Conservation (phyloP, 2,329 filamentous ascomycete genomes). For the Neofusicoccum laricinum region DNA sequence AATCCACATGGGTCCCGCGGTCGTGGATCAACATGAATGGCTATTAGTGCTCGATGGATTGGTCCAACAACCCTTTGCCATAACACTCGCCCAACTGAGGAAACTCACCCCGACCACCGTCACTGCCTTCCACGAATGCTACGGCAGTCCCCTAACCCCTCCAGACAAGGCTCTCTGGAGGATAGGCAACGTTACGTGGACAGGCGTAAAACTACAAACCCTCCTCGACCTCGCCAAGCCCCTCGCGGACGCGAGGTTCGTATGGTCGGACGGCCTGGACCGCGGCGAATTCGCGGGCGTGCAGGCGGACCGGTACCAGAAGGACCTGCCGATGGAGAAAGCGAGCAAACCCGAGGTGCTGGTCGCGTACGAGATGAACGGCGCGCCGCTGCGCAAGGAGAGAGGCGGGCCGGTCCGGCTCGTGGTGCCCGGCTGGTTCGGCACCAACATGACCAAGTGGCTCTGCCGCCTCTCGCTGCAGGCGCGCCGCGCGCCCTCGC, state of each 20-base stretch:
- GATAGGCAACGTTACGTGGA: slow-evolving; percentile 36
- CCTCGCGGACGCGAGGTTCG: slow-evolving; percentile 18
- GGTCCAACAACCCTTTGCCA: slow-evolving; percentile 26
- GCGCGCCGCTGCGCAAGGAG: slow-evolving; percentile 21
- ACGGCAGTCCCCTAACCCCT: slow-evolving; percentile 32
- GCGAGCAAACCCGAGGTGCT: slow-evolving; percentile 26
- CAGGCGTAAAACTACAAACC: slow-evolving; percentile 27
- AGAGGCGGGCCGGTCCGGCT: slow-evolving; percentile 31
- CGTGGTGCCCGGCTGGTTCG: slow-evolving; percentile 32
- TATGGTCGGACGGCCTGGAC: slow-evolving; percentile 33
- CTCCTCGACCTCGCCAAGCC: slow-evolving; percentile 24
- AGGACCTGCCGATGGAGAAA: slow-evolving; percentile 30
- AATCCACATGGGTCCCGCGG: slow-evolving; percentile 34
- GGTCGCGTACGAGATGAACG: slow-evolving; percentile 30
- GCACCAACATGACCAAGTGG: slow-evolving; percentile 34
- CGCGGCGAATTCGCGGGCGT: slow-evolving; percentile 25
- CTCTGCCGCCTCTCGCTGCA: slow-evolving; percentile 25
- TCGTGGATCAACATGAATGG: slow-evolving; percentile 28
- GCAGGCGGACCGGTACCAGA: slow-evolving; percentile 30
- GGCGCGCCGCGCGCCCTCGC: slow-evolving; percentile 21
- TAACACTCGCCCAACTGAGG: slow-evolving; percentile 27
- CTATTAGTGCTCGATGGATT: slow-evolving; percentile 31
- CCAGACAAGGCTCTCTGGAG: slow-evolving; percentile 28
- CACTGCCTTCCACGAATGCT: slow-evolving; percentile 37
- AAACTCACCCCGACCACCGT: slow-evolving; percentile 25